phyloP scores from a whole-genome alignment of 164 flowering plant genomes.

The Macadamia integrifolia region DNA sequence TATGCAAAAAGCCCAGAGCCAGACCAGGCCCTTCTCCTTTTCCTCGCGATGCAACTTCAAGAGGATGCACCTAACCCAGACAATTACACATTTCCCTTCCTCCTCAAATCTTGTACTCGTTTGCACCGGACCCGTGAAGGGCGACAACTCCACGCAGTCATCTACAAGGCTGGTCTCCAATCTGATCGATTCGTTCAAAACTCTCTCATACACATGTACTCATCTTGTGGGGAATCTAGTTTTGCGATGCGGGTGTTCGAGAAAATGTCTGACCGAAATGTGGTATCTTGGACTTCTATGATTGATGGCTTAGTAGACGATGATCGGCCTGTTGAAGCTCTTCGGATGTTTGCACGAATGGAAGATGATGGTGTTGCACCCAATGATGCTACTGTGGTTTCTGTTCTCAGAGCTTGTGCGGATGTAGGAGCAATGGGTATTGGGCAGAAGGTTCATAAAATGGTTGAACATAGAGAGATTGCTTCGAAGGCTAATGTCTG shows the following conservation, averaged over 20 bases:
- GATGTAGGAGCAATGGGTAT: conserved; percentile 32
- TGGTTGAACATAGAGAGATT: conserved; percentile 17
- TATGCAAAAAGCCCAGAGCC: conserved; percentile 41
- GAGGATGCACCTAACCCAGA: conserved; percentile 22
- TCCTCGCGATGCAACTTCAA: conserved; percentile 27
- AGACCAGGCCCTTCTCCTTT: conserved; percentile 27
- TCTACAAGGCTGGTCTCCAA: conserved; percentile 25
- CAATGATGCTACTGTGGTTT: conserved; percentile 40
- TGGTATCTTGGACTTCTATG: conserved; percentile 47
- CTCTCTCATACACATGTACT: conserved; percentile 43
- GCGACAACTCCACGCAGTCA: conserved; percentile 29
- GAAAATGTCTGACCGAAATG: conserved; percentile 33
- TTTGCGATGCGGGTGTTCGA: conserved; percentile 28
- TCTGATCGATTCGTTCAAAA: conserved; percentile 29
- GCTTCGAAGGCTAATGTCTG: conserved; percentile 23
- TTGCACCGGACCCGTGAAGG: conserved; percentile 19
- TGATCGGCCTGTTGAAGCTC: conserved; percentile 27
- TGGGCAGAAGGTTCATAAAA: conserved; percentile 31
- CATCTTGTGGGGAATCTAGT: conserved; percentile 22
- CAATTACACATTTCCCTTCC: conserved; percentile 42
- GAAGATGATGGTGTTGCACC: conserved; percentile 22
- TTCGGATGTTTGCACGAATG: conserved; percentile 34
- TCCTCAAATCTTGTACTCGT: conserved; percentile 35
- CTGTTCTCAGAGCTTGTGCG: conserved; percentile 41
- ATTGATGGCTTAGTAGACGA: conserved; percentile 34